Conservation (phyloP, 805 yeast genomes). For the Wickerhamiella cacticola region DNA sequence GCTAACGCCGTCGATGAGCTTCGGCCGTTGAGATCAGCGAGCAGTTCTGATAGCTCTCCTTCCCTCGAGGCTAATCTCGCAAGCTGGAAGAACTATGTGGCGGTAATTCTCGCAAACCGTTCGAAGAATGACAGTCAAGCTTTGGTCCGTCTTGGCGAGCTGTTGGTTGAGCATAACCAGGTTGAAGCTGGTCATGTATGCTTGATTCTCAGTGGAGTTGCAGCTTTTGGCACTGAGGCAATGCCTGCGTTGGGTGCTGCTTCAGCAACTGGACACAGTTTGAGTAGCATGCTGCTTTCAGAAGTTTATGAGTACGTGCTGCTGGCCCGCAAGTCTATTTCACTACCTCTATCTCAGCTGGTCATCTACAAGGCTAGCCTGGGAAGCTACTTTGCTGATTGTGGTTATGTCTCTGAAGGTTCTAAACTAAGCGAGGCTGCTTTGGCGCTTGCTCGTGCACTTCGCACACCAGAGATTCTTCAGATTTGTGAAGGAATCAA, state of each 20-base stretch:
- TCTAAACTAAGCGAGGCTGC: conserved; percentile 11
- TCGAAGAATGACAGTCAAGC: conserved; percentile 25
- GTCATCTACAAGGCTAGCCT: conserved; percentile 51
- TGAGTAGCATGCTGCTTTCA: conserved; percentile 43
- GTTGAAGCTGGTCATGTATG: conserved; percentile 34
- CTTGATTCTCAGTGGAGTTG: conserved; percentile 25
- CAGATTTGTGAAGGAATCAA: conserved; percentile 10
- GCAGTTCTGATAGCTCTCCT: neutral
- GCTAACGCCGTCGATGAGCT: conserved; percentile 42
- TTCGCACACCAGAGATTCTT: conserved; percentile 9
- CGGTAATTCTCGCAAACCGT: conserved; percentile 25
- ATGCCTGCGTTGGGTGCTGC: conserved; percentile 16
- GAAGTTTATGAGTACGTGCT: conserved; percentile 57
- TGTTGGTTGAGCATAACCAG: conserved; percentile 30
- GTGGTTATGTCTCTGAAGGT: conserved; percentile 36
- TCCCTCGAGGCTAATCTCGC: conserved; percentile 16
- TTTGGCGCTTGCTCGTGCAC: conserved; percentile 11
- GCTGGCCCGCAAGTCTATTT: conserved; percentile 18
- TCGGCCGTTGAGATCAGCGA: conserved; percentile 25
- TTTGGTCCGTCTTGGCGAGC: conserved; percentile 29
- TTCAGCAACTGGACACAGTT: conserved; percentile 33
- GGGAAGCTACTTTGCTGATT: conserved; percentile 58
- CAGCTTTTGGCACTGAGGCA: conserved; percentile 23
- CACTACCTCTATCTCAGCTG: conserved; percentile 38
- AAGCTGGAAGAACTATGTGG: conserved; percentile 27